Base-by-base conservation (phyloP, 352 stramenopile genomes). In the Pythium brachiatum region DNA sequence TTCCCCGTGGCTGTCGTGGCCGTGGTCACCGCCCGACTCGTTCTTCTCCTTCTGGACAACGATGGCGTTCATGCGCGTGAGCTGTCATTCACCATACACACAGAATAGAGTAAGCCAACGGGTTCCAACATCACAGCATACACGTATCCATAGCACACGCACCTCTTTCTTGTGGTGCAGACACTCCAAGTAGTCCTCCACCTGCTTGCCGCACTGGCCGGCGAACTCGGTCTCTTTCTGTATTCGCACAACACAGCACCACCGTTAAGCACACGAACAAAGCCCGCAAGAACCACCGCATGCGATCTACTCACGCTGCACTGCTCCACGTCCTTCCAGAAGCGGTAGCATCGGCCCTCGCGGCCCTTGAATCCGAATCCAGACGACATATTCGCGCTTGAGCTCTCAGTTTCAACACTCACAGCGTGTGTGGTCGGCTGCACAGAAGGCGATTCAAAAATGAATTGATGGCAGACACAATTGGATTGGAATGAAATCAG, bases 161-260 rank as follows among this genome's bases (percentile, higher is more conserved):
- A 96, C 87, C 82, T 98, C 92, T 75, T 98, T 98, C 77, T 89
- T 95, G 78, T 96, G 88, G 76, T 98, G 94, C 58, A 98, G 75
- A 65, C 94, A 98, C 75, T 98, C 94, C 55, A 98, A 82, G 68
- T 98, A 98, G 79, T 98, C 94, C 62, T 98, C 89, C 16, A 95
- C 86, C 69, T 93, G 71, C 77, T 90, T 81, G 71, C 70, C 76
- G 71, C 88, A 97, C 64, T 89, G 71, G 63, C 87, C 86, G 62
- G 88, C 74, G 51, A 78, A 69, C 69, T 90, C 83, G 57, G 84
- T 89, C 73, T 96, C 79, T 70, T 86, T 94, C 87, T 95, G 71
- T 50, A 59, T 23, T 31, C 7, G 18, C 21, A 32, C 21, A 57
- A 20, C 1, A 57, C n/a, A 44, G 9, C 39, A 25, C 29, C 20